Evolutionary conservation across 2,329 filamentous ascomycete genomes (phyloP), one percentile per base, ranked within the genome.

Genomic region (Colletotrichum costaricense): DNA sequence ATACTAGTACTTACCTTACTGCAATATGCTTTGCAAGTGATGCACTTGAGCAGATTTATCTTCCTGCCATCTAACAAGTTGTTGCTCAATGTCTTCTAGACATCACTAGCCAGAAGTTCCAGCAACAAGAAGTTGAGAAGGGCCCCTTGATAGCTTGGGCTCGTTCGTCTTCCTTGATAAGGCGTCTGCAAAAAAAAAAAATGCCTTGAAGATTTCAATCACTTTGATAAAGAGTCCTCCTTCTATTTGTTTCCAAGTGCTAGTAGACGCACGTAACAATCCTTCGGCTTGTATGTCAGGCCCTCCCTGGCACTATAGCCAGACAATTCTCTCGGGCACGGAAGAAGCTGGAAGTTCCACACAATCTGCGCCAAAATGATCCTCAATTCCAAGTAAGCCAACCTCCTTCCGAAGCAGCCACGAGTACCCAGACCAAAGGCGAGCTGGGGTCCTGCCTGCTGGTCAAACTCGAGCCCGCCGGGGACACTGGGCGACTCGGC

Each of bases 261-360:
- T 3, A 35, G 28, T 52, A 72, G 42, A 16, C 72, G 67, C 2
- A 75, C 63, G 30, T 74, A 76, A 24, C 75, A 76, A 1, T 74
- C 63, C 11, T 63, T 63, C 3, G 75, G 74, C 63, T 74, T 75
- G 1, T 65, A 67, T 2, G 75, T 75, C 26, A 76, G 9, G 4
- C 72, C 74, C 7, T 75, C 74, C n/a, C 16, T 64, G 14, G 62
- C 74, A 2, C 38, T 63, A 33, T 74, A 76, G 26, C 63, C 69
- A 22, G 75, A 72, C 24, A 80, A 9, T 57, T 72, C 73, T 7
- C 65, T 28, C 5, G 67, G 79, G 79, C 22, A 82, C 77, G 52
- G 80, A n/a, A 74, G 54, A 63, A 83, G 66, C 69, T 82, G 77
- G 74, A 85, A 85, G 59, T 81, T 79, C 84, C 83, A 85, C 12